These are phyloP conservation scores for Coniophora puteana DNA, from an alignment of 1,284 basidiomycete genomes.

Conservation along the genomic window DNA sequence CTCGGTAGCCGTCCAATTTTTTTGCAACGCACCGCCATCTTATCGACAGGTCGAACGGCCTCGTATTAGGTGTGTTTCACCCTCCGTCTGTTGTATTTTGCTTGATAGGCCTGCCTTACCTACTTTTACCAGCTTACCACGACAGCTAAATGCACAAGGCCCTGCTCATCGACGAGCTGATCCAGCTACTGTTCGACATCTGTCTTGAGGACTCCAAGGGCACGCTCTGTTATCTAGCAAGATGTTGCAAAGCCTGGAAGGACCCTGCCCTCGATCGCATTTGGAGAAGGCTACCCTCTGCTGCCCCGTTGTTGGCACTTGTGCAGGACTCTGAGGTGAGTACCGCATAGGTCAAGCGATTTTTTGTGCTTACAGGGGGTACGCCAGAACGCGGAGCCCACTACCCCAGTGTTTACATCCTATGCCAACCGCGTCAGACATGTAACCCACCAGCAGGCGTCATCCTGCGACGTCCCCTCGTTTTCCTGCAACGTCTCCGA, in stretches of 20 bases:
- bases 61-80: too few species aligned
- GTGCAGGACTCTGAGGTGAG: conserved; percentile 30
- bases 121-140: too few species aligned
- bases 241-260: conserved; percentile 49
- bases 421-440: conserved; percentile 48
- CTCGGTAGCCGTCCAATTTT: too few species aligned
- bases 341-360: neutral
- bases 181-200: conserved; percentile 39
- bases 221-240: conserved; percentile 31
- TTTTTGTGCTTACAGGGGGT: too few species aligned
- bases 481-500: conserved; percentile 17
- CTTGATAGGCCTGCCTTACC: too few species aligned
- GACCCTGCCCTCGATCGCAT: conserved; percentile 53
- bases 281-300: conserved; percentile 44
- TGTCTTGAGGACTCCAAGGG: conserved; percentile 25
- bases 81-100: too few species aligned
- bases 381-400: too few species aligned
- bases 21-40: too few species aligned
- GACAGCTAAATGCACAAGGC: conserved; percentile 46
- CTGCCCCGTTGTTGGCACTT: conserved; percentile 44
- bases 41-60: too few species aligned
- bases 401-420: conserved; percentile 30
- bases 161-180: conserved; percentile 50
- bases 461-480: conserved; percentile 22
- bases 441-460: conserved; percentile 34